phyloP scores from a whole-genome alignment of 768 basidiomycete genomes.

The Hygrocybe punicea region DNA sequence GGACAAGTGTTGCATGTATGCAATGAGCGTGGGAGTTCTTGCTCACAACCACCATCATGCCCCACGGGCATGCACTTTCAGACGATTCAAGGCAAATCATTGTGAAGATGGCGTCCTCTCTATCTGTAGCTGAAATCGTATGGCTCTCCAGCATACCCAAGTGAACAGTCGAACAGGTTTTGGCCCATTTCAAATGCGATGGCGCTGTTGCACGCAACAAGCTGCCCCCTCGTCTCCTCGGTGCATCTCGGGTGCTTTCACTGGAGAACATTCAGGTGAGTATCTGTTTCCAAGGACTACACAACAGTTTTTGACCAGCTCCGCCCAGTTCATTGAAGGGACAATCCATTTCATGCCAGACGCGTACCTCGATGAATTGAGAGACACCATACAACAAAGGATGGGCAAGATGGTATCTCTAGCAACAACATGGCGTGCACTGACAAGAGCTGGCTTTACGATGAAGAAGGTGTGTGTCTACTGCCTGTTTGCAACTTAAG shows the following conservation, averaged over 20 bases:
- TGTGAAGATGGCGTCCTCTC: neutral
- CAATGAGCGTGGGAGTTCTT: too few relatives aligned
- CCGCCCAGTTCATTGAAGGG: constrained; percentile 8
- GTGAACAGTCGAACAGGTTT: constrained; percentile 3
- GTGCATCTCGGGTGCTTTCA: neutral
- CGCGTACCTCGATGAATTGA: constrained; percentile 16
- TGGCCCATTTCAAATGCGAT: neutral
- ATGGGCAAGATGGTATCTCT: constrained; percentile 5
- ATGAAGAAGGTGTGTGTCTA: constrained; percentile 18
- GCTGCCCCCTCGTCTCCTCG: neutral
- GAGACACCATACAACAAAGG: constrained; percentile 5
- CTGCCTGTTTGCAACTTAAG: too few relatives aligned
- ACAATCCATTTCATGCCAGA: constrained; percentile 8
- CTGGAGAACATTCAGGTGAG: constrained; percentile 2
- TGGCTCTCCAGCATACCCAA: neutral
- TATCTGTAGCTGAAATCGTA: neutral
- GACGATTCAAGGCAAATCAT: neutral
- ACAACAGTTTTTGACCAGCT: neutral
- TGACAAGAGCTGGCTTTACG: constrained; percentile 15
- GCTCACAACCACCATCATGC: too few relatives aligned
- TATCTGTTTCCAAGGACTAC: neutral
- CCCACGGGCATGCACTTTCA: too few relatives aligned
- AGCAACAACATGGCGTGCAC: constrained; percentile 16
- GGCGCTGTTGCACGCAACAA: neutral
- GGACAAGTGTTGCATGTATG: neutral